Base-by-base conservation (phyloP, 2,329 filamentous ascomycete genomes). In the Colletotrichum sp. region DNA sequence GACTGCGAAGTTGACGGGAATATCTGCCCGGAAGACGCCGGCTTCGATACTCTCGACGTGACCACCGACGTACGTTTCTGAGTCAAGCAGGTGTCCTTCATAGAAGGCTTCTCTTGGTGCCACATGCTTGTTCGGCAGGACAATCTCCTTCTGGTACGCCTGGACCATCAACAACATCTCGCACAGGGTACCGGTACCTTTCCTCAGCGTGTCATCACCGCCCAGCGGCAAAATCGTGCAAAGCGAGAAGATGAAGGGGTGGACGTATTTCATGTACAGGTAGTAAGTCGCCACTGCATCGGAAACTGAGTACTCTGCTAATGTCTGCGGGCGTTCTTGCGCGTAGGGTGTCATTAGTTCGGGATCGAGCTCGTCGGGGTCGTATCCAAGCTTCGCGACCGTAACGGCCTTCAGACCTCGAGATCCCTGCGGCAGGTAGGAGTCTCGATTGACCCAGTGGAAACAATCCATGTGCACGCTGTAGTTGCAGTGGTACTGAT, bases 201-300 rank as follows among this genome's bases (percentile, higher is more conserved):
- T 99, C 79, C 97, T 92, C 80, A 99, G 85, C 2, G 96, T 95
- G 82, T 99, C 97, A 81, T 99, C 96, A 39, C 96, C 95, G 61
- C 95, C 95, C 2, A 99, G 90, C 0, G 97, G 97, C 83, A 99
- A 89, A 86, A 99, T 98, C 2, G 96, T 99, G 86, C 97, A 99
- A 1, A 99, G 89, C 2, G 98, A 99, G 89, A 99, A 99, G 84
- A 99, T 97, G 88, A 99, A 99, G 5, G 97, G 97, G 84, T 99
- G 97, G n/a, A 99, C 95, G 84, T 99, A 99, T 93, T 99, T 99
- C 98, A 99, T 99, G 90, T 99, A 99, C 77, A 99, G 88, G 83
- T 99, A 99, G 84, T 99, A 99, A 1, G 97, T 99, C 27, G 97
- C 97, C 67, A 99, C 97, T 12, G 98, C 98, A 89, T 99, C 98